phyloP scores from a whole-genome alignment of 495 filamentous ascomycete species.

The Astrocystis sublimbata region DNA sequence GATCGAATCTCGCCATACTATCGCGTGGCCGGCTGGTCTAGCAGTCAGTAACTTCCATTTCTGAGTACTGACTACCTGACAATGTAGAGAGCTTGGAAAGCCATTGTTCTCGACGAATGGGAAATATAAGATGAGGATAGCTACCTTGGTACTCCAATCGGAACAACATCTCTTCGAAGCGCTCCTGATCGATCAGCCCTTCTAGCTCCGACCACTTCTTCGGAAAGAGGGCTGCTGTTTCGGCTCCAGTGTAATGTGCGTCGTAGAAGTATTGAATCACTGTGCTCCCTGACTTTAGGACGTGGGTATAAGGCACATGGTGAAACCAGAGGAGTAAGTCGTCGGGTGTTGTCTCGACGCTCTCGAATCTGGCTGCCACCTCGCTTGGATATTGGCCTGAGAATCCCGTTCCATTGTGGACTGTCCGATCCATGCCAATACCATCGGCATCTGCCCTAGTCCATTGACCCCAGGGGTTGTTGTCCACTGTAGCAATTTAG shows the following conservation, averaged over 20 bases:
- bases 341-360: slow-evolving; percentile 65
- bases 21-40: slow-evolving; percentile 67
- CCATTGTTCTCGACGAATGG: too few relatives aligned
- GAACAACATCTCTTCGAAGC: slow-evolving; percentile 59
- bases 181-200: slow-evolving; percentile 59
- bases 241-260: slow-evolving; percentile 64
- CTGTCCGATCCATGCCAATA: slow-evolving; percentile 76
- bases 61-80: too few relatives aligned
- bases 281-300: slow-evolving; percentile 63
- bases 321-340: slow-evolving; percentile 75
- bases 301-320: slow-evolving; percentile 68
- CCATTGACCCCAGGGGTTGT: slow-evolving; percentile 73
- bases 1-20: slow-evolving; percentile 70
- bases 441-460: slow-evolving; percentile 58
- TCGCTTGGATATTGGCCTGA: slow-evolving; percentile 67
- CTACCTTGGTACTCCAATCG: slow-evolving; percentile 63
- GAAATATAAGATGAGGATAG: too few relatives aligned
- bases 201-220: slow-evolving; percentile 54
- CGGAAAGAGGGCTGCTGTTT: slow-evolving; percentile 59
- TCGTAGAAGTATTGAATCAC: slow-evolving; percentile 80
- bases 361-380: slow-evolving; percentile 58
- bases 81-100: too few relatives aligned
- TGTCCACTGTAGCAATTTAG: slow-evolving; percentile 45
- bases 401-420: slow-evolving; percentile 64
- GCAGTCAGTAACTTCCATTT: too few relatives aligned